A percentile compares a stretch with the other conserved stretches of the same genome.
Conservation (phyloP, 164 flowering plant species). For the Annona squamosa region DNA sequence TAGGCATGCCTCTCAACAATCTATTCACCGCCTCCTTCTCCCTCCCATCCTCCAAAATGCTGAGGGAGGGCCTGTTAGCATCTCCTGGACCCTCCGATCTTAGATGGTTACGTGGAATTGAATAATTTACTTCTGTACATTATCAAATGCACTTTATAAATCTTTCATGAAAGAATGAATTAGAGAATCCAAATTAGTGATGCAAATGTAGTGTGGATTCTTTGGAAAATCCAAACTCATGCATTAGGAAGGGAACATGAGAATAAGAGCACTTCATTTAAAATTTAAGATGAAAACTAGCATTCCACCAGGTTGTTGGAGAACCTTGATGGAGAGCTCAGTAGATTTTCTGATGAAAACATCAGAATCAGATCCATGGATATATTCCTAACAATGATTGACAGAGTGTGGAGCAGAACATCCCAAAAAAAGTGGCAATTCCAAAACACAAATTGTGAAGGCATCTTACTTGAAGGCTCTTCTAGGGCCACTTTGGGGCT, state of each 20-base stretch:
- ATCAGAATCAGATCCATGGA: neutral
- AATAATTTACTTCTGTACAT: constrained; percentile 19
- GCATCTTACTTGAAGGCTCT: constrained; percentile 39
- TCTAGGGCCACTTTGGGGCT: constrained; percentile 33
- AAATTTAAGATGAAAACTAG: too few species aligned
- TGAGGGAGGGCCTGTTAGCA: constrained; percentile 19
- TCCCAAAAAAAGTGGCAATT: neutral
- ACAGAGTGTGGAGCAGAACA: neutral
- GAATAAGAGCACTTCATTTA: neutral
- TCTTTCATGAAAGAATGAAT: neutral
- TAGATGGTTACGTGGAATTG: constrained; percentile 25
- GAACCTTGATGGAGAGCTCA: too few species aligned
- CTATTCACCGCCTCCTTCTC: constrained; percentile 31
- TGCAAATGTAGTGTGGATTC: neutral
- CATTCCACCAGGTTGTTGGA: too few species aligned
- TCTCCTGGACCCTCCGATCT: constrained; percentile 9
- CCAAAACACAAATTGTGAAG: neutral
- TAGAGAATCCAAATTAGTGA: neutral
- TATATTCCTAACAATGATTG: neutral
- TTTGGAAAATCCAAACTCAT: too few species aligned
- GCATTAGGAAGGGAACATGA: neutral
- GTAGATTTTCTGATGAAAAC: too few species aligned
- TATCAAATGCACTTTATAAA: neutral
- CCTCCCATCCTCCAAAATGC: constrained; percentile 24
- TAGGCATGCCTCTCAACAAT: constrained; percentile 25